Evolutionary conservation across 1,139 yeast genomes (phyloP).

Genomic region (Hyphopichia fennica): DNA sequence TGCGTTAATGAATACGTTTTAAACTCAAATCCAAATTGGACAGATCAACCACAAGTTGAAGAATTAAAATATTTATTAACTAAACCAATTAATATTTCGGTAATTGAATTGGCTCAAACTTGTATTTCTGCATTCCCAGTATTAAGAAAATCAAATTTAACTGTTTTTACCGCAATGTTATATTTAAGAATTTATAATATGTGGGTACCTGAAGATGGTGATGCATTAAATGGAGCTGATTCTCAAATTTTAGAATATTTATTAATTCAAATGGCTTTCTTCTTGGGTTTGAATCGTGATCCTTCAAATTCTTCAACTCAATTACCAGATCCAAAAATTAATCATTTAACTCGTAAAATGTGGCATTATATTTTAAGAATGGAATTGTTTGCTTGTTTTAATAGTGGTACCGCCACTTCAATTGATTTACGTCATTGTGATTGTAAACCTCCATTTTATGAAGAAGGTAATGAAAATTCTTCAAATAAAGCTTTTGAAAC

Average conservation of each 20-base stretch:
- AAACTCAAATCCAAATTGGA: slow-evolving; percentile 19
- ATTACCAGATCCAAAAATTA: slow-evolving; percentile 21
- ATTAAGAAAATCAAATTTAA: slow-evolving; percentile 38
- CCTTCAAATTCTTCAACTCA: slow-evolving; percentile 27
- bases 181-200: slow-evolving; percentile 37
- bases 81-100: slow-evolving; percentile 32
- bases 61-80: slow-evolving; percentile 24
- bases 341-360: slow-evolving; percentile 34
- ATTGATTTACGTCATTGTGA: slow-evolving; percentile 23
- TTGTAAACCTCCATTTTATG: slow-evolving; percentile 31
- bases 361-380: slow-evolving; percentile 32
- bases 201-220: slow-evolving; percentile 53
- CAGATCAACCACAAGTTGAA: slow-evolving; percentile 22
- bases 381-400: slow-evolving; percentile 27
- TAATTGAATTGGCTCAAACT: slow-evolving; percentile 31
- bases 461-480: slow-evolving; percentile 7
- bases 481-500: not conserved
- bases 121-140: slow-evolving; percentile 41
- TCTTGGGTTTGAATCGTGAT: slow-evolving; percentile 48
- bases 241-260: slow-evolving; percentile 36
- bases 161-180: slow-evolving; percentile 50
- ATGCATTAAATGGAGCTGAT: slow-evolving; percentile 50
- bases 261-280: slow-evolving; percentile 39
- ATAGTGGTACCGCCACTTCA: slow-evolving; percentile 29
- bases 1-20: slow-evolving; percentile 39